Evolutionary conservation across 2,329 filamentous ascomycete genomes (phyloP).

Genomic region (Aspergillus sp.): DNA sequence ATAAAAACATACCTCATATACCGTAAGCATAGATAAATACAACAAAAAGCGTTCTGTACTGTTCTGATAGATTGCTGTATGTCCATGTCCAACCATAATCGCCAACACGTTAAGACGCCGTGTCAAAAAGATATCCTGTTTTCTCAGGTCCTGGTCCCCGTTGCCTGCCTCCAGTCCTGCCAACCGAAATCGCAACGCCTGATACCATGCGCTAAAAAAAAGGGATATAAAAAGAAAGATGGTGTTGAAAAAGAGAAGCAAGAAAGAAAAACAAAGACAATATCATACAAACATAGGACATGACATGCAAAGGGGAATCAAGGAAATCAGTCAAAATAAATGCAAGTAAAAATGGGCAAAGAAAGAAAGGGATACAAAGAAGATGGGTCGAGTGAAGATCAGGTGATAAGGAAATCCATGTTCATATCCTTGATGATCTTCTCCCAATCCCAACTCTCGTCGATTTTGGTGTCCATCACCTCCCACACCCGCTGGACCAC

Average conservation of each 20-base stretch:
- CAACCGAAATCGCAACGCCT: too few species aligned
- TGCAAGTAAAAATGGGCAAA: neutral
- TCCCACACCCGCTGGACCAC: slow-evolving; percentile 54
- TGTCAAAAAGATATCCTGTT: too few species aligned
- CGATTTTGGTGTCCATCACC: slow-evolving; percentile 51
- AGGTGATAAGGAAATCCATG: slow-evolving; percentile 57
- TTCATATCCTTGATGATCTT: slow-evolving; percentile 52
- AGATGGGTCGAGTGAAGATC: slow-evolving; percentile 10
- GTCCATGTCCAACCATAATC: too few species aligned
- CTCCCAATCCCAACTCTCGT: slow-evolving; percentile 59
- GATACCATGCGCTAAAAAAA: neutral
- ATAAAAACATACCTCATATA: too few species aligned
- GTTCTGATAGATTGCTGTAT: too few species aligned
- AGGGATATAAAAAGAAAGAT: neutral
- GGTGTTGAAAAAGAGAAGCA: neutral
- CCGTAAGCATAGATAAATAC: too few species aligned
- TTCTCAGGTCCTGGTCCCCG: too few species aligned
- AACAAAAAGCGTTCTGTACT: too few species aligned
- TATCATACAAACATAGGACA: slow-evolving; percentile 1
- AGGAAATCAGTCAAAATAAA: neutral
- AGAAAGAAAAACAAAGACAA: neutral
- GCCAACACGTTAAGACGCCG: too few species aligned
- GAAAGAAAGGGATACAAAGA: neutral
- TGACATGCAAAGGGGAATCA: neutral
- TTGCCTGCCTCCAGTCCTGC: too few species aligned